Percentiles rank a stretch among this genome's conserved stretches.
Conservation (phyloP, 805 yeast genomes). For the Monosporozyma siamensis region DNA sequence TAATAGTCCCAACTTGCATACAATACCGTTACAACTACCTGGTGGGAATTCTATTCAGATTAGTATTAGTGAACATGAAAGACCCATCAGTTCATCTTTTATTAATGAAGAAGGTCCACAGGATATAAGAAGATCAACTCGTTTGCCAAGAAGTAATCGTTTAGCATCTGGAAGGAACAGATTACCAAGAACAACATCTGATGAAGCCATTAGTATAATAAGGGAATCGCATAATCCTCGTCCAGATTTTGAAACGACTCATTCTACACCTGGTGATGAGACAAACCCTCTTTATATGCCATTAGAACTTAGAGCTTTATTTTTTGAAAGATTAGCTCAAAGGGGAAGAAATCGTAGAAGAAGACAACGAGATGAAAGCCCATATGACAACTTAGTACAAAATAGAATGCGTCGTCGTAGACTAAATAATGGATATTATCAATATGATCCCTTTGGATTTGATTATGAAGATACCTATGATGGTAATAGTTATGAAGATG, state of each 20-base stretch:
- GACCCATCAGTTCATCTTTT: conserved; percentile 20
- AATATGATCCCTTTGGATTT: conserved; percentile 1
- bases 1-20: not conserved
- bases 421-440: not conserved
- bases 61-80: conserved; percentile 15
- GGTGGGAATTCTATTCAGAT: conserved; percentile 21
- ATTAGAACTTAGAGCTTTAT: too few species aligned
- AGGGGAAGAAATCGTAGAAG: not conserved
- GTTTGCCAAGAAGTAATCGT: too few species aligned
- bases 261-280: too few species aligned
- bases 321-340: too few species aligned
- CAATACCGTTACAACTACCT: conserved; percentile 18
- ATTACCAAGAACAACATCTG: not conserved
- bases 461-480: conserved; percentile 1
- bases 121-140: not conserved
- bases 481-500: too few species aligned
- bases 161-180: too few species aligned
- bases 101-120: not conserved
- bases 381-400: not conserved
- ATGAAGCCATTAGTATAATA: not conserved
- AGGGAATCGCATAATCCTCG: too few species aligned
- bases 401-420: not conserved
- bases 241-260: too few species aligned
- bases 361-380: not conserved
- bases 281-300: too few species aligned